Evolutionary conservation across 1,139 yeast genomes (phyloP), one percentile per base, ranked within the genome.

Genomic region (Yamadazyma diddensiae): DNA sequence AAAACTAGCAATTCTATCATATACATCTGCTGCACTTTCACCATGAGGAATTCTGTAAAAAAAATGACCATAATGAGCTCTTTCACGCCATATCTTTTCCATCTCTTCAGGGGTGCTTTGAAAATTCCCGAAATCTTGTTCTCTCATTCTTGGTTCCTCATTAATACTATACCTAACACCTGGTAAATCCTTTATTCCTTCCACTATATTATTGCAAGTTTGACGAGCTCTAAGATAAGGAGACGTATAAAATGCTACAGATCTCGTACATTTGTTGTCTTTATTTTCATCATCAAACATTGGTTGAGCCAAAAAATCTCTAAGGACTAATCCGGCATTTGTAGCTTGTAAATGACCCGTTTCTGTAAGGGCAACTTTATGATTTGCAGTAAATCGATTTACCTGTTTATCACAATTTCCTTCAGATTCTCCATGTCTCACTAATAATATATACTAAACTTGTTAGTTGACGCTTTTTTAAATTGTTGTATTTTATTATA

Each of bases 21-120:
- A 88, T 3, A 88, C 96, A 56, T 88, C 97, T 0, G 97, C 97
- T 0, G 96, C 97, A 49, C 92, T 82, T 55, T 88, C 97, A 4
- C 97, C 97, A 50, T 84, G 80, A 8, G 96, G 96, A 21, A 88
- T 88, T 35, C 97, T 61, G 53, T 83, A 88, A 57, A 88, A 88
- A 36, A 88, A 88, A 57, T 87, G 95, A 0, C 97, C 97, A 57
- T 88, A 88, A 43, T 79, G 79, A 0, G 95, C 90, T 28, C 97
- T 62, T 47, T 85, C 94, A 34, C 72, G 70, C 87, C 94, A 82
- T 21, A 84, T 79, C 45, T 65, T 62, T 46, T 79, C 80, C 94
- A 88, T 86, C 43, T 82, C 88, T 35, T 73, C 81, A 3, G 82
- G 73, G 24, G 82, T 76, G 36, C 82, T 74, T 59, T 88, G 97